Base-by-base conservation (phyloP, 805 yeast genomes). In the Dipodascus albidus region DNA sequence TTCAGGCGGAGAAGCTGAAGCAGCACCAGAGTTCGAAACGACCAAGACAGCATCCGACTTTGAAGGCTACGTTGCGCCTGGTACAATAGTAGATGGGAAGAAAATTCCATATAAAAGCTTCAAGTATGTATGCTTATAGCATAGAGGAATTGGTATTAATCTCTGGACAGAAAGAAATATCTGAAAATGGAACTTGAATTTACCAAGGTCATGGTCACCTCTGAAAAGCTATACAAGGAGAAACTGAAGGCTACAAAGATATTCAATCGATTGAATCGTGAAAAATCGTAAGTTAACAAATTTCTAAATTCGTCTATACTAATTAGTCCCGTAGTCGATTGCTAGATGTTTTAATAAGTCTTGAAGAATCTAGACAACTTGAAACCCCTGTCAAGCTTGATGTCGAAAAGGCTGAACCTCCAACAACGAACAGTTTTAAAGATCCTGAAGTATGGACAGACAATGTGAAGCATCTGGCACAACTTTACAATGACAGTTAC, bases 261-360 rank as follows among this genome's bases (percentile, higher is more conserved):
- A 8, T 58, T 53, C 44, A 59, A 59, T 49, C 50, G 60, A n/a
- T 22, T 59, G 3, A 50, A 41, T 17, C 52, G 63, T 8, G 59
- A 60, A 33, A 56, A 54, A 38, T 14, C 44, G 44, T 38, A 14
- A 14, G 44, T 38, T n/a, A n/a, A n/a, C n/a, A n/a, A n/a, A n/a
- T n/a, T n/a, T n/a, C n/a, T n/a, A n/a, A n/a, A n/a, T n/a, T n/a
- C n/a, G n/a, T n/a, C n/a, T n/a, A n/a, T n/a, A n/a, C n/a, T n/a
- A n/a, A n/a, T n/a, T n/a, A n/a, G n/a, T n/a, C n/a, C n/a, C n/a
- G n/a, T n/a, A 47, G 44, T 31, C 51, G 54, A 6, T 21, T 60
- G 24, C 9, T 52, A 21, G 60, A 58, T 42, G 47, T 58, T 17
- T 38, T 60, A 19, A 20, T 52, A 50, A 24, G 33, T 8, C 44